A percentile compares a stretch with the other conserved stretches of the same genome.
Conservation (phyloP, 306 rosid species). For the Cucurbita ficifolia region DNA sequence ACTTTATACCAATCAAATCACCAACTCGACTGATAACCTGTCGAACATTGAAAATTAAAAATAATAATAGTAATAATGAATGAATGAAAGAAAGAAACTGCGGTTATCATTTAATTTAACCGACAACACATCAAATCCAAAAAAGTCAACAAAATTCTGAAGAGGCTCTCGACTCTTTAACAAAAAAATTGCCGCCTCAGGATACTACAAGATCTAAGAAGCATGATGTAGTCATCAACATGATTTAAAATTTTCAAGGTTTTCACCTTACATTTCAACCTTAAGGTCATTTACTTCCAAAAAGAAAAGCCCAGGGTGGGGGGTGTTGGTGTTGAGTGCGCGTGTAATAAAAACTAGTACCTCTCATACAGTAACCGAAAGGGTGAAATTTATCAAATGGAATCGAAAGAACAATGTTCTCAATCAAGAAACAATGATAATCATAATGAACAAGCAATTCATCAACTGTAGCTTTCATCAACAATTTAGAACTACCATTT, state of each 20-base stretch:
- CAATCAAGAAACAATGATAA: not conserved
- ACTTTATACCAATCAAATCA: conserved; percentile 70
- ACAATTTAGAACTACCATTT: not conserved
- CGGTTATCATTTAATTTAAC: not conserved
- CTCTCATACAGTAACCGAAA: not conserved
- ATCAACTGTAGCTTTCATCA: not conserved
- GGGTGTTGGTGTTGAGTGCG: not conserved
- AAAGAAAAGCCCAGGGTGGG: not conserved
- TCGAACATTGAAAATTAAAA: not conserved
- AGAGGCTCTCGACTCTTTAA: not conserved
- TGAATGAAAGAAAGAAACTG: not conserved
- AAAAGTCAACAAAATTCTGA: not conserved
- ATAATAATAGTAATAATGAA: too few species aligned
- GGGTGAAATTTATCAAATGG: not conserved
- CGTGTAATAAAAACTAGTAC: not conserved
- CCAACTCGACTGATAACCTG: conserved; percentile 74
- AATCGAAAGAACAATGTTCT: not conserved
- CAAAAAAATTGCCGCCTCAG: not conserved
- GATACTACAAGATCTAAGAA: not conserved
- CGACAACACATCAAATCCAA: not conserved
- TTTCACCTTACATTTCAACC: not conserved
- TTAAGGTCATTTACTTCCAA: not conserved
- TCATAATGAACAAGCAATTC: not conserved
- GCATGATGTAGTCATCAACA: not conserved
- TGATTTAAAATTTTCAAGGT: not conserved